A percentile compares a stretch with the other conserved stretches of the same genome.
Evolutionary conservation across 176 grass and related monocot species (phyloP).

Genomic region (Phyllostachys edulis): DNA sequence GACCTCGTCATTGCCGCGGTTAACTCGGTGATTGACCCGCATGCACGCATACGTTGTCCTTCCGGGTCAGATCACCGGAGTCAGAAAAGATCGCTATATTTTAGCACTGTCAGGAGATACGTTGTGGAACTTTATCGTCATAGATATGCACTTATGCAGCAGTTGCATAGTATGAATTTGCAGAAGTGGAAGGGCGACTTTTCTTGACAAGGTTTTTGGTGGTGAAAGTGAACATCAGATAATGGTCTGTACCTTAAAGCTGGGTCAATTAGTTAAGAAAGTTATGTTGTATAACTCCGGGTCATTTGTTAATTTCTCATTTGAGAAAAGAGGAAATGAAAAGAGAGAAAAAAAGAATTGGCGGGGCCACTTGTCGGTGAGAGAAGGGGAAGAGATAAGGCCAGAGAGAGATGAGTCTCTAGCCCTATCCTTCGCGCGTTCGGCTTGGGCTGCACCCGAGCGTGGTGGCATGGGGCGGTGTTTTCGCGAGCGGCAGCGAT

Average conservation of each 20-base stretch:
- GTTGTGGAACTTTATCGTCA: background rate
- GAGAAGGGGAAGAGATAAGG: no score
- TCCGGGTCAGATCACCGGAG: background rate
- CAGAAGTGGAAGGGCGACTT: background rate
- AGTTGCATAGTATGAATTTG: background rate
- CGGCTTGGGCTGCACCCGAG: no score
- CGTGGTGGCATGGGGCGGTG: no score
- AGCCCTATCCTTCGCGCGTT: no score
- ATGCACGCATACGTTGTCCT: background rate
- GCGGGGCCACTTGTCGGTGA: no score
- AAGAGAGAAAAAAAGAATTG: no score
- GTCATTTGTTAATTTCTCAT: no score
- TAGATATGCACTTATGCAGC: background rate
- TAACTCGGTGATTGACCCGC: background rate
- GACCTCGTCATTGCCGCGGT: background rate
- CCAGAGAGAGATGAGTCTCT: no score
- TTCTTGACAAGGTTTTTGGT: conserved; percentile 2
- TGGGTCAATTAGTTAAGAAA: background rate
- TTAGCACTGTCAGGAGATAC: background rate
- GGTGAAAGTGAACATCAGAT: background rate
- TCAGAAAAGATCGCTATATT: background rate
- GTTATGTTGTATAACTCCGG: no score
- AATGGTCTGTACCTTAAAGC: background rate
- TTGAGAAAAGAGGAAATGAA: no score
- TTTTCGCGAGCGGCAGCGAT: no score